Conservation (phyloP, 768 basidiomycete genomes). For the Lactarius hengduanensis region DNA sequence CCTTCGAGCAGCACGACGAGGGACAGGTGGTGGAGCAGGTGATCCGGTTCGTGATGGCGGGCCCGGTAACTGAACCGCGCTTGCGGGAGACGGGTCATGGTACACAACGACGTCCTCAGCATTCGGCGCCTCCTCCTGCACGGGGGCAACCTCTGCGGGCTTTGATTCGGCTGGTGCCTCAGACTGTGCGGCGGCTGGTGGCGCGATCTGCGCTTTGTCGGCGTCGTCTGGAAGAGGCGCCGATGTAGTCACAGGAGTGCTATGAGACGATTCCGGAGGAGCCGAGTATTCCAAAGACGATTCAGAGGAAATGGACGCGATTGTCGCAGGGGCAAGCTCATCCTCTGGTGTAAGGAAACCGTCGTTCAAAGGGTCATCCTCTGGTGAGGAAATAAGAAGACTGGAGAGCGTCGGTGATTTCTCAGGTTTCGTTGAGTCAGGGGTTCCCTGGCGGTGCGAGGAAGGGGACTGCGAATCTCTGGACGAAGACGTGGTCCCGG, state of each 20-base stretch:
- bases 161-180: background rate
- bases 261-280: constrained; percentile 32
- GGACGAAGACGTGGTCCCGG: constrained; percentile 3
- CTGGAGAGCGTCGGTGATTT: constrained; percentile 20
- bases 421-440: constrained; percentile 6
- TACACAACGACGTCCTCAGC: background rate
- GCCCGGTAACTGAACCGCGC: constrained; percentile 12
- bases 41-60: constrained; percentile 34
- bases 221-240: constrained; percentile 12
- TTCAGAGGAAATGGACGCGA: constrained; percentile 21
- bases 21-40: constrained; percentile 57
- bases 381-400: constrained; percentile 21
- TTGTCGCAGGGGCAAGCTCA: constrained; percentile 1
- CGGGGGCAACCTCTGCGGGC: background rate
- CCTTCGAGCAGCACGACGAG: constrained; percentile 59
- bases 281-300: constrained; percentile 27
- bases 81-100: constrained; percentile 1
- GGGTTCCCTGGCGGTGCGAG: background rate
- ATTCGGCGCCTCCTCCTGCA: background rate
- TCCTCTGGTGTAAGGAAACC: constrained; percentile 21
- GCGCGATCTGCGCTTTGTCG: background rate
- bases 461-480: constrained; percentile 7
- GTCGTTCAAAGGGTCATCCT: constrained; percentile 9
- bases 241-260: constrained; percentile 30
- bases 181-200: background rate